phyloP scores from a whole-genome alignment of 129 eudicot species.

The Chrysanthemum makinoi region DNA sequence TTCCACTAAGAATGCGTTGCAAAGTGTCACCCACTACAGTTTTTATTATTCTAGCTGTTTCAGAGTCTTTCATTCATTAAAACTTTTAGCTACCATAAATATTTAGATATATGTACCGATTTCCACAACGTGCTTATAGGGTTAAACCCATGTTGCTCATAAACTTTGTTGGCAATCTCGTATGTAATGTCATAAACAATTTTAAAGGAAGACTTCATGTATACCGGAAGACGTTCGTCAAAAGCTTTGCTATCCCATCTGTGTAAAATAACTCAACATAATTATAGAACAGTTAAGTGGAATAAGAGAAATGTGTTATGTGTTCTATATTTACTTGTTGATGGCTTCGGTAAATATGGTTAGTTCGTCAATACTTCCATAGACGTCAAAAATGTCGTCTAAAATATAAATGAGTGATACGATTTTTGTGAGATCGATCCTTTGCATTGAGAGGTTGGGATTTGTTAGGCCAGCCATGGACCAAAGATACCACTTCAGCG shows the following conservation, averaged over 20 bases:
- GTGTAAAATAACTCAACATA: not conserved
- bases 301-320: not conserved
- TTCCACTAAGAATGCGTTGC: constrained; percentile 53
- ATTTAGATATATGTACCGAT: constrained; percentile 8
- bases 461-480: constrained; percentile 41
- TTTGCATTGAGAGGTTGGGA: constrained; percentile 31
- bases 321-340: constrained; percentile 28
- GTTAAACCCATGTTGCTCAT: constrained; percentile 39
- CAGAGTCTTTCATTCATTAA: not conserved
- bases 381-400: constrained; percentile 64
- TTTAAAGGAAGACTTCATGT: constrained; percentile 47
- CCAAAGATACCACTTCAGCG: constrained; percentile 64
- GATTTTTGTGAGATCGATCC: constrained; percentile 50
- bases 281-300: too few relatives aligned
- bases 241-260: constrained; percentile 48
- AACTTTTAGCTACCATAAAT: not conserved
- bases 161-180: constrained; percentile 31
- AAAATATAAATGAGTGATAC: constrained; percentile 47
- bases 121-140: constrained; percentile 32
- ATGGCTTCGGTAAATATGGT: constrained; percentile 46
- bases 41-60: not conserved
- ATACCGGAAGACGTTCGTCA: constrained; percentile 39
- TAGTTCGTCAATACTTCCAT: constrained; percentile 38
- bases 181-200: constrained; percentile 39
- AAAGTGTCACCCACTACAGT: constrained; percentile 47